These are phyloP conservation scores for Ceratocystis alfenasii DNA, from an alignment of 2,329 filamentous ascomycete species.

Conservation along the genomic window DNA sequence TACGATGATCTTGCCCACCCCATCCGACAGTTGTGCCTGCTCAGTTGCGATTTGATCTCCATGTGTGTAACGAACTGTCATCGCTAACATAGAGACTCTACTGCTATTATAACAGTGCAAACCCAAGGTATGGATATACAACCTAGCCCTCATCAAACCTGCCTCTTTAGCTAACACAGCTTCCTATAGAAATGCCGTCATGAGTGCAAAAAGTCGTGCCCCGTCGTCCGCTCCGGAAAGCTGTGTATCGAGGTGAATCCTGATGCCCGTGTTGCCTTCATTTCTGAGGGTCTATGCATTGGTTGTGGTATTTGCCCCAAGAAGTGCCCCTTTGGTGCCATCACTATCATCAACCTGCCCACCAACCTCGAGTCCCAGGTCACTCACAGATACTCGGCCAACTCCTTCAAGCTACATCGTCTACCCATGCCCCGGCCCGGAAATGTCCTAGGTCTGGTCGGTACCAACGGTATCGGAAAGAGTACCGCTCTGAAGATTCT, in stretches of 20 bases:
- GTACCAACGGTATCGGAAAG: slow-evolving; percentile 99
- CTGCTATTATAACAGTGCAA: slow-evolving; percentile 52
- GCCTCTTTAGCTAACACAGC: slow-evolving; percentile 24
- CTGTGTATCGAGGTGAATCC: slow-evolving; percentile 88
- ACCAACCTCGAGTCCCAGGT: slow-evolving; percentile 98
- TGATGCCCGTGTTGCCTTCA: slow-evolving; percentile 90
- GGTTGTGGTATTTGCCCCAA: slow-evolving; percentile 99
- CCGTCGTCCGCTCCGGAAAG: slow-evolving; percentile 93
- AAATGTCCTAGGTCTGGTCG: slow-evolving; percentile 89
- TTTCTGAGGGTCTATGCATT: slow-evolving; percentile 90
- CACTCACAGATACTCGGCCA: slow-evolving; percentile 96
- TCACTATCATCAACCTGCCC: slow-evolving; percentile 99
- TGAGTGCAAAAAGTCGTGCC: slow-evolving; percentile 98
- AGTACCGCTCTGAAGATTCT: slow-evolving; percentile 99
- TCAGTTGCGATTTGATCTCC: neutral
- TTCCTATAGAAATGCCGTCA: slow-evolving; percentile 78
- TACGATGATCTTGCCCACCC: neutral
- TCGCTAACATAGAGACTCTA: slow-evolving; percentile 7
- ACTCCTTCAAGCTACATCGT: slow-evolving; percentile 98
- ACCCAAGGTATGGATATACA: slow-evolving; percentile 51
- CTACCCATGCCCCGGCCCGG: slow-evolving; percentile 91
- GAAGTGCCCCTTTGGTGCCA: slow-evolving; percentile 96
- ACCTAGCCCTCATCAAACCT: neutral
- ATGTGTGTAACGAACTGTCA: neutral
- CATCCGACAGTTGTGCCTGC: neutral